Conservation (phyloP, 1,139 yeast species). For the Yamadazyma mexicana region DNA sequence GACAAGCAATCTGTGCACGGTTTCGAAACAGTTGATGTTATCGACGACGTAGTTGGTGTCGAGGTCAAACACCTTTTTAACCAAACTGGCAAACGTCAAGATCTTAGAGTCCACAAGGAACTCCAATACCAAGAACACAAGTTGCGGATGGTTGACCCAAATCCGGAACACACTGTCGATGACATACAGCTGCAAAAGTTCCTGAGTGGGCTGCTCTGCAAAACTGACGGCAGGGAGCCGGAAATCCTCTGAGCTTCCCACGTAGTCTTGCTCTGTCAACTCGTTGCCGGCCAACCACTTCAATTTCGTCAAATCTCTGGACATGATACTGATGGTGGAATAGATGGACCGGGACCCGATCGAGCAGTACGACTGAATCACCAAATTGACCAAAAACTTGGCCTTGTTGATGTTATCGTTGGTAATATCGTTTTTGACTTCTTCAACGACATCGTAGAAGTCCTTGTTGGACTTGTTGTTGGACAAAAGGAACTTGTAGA, state of each 20-base stretch:
- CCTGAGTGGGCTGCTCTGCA: slow-evolving; percentile 23
- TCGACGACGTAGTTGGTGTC: slow-evolving; percentile 36
- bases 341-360: slow-evolving; percentile 90
- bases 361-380: slow-evolving; percentile 73
- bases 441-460: slow-evolving; percentile 23
- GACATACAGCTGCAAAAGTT: slow-evolving; percentile 41
- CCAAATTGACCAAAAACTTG: slow-evolving; percentile 56
- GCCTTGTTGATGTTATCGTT: slow-evolving; percentile 31
- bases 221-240: slow-evolving; percentile 32
- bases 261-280: slow-evolving; percentile 27
- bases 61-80: slow-evolving; percentile 43
- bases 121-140: slow-evolving; percentile 70
- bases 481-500: slow-evolving; percentile 43
- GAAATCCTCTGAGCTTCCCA: slow-evolving; percentile 27
- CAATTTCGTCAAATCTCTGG: slow-evolving; percentile 55
- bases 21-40: slow-evolving; percentile 50
- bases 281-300: slow-evolving; percentile 39
- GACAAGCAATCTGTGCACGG: slow-evolving; percentile 37
- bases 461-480: slow-evolving; percentile 44
- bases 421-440: slow-evolving; percentile 30
- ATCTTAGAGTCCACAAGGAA: slow-evolving; percentile 56
- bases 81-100: slow-evolving; percentile 40
- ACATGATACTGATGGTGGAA: slow-evolving; percentile 73
- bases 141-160: slow-evolving; percentile 84
- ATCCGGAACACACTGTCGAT: slow-evolving; percentile 68